phyloP scores from a whole-genome alignment of 2,329 filamentous ascomycete species.

The Diaporthe citrichinensis region DNA sequence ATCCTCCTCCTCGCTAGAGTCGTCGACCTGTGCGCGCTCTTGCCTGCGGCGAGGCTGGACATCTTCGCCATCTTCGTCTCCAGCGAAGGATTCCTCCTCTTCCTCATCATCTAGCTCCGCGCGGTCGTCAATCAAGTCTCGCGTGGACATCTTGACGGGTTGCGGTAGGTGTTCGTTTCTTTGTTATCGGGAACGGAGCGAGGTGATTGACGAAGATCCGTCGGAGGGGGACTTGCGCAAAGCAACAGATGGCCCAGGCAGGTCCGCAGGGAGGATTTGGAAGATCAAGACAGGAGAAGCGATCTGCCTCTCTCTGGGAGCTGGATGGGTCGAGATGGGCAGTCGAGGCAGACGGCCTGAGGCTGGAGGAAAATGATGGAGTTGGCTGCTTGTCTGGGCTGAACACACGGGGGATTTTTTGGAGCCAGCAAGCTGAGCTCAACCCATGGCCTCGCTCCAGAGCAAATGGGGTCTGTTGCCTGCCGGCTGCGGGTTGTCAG shows the following conservation, averaged over 20 bases:
- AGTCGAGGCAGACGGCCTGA: slow-evolving; percentile 17
- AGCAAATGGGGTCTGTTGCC: slow-evolving; percentile 29
- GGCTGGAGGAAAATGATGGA: slow-evolving; percentile 19
- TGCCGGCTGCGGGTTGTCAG: slow-evolving; percentile 16
- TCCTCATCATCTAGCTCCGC: slow-evolving; percentile 90
- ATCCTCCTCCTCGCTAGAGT: slow-evolving; percentile 93
- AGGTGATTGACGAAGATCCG: neutral
- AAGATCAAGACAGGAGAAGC: neutral
- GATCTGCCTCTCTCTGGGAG: neutral
- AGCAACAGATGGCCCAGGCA: neutral
- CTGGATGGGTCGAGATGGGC: neutral
- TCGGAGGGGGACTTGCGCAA: slow-evolving; percentile 4
- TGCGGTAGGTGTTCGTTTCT: slow-evolving; percentile 44
- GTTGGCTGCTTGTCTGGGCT: slow-evolving; percentile 1
- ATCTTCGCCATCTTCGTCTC: slow-evolving; percentile 82
- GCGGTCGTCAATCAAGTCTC: slow-evolving; percentile 85
- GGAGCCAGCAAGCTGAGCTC: slow-evolving; percentile 36
- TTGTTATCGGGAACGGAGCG: slow-evolving; percentile 28
- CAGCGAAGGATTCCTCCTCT: slow-evolving; percentile 86
- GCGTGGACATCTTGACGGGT: slow-evolving; percentile 73
- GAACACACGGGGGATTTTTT: slow-evolving; percentile 35
- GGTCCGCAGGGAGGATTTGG: too few relatives aligned
- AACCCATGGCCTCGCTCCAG: slow-evolving; percentile 1
- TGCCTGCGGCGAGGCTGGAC: slow-evolving; percentile 68
- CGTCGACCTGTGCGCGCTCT: slow-evolving; percentile 70